These are phyloP conservation scores for Eutrema salsugineum DNA, from an alignment of 441 rosid genomes.

Conservation along the genomic window DNA sequence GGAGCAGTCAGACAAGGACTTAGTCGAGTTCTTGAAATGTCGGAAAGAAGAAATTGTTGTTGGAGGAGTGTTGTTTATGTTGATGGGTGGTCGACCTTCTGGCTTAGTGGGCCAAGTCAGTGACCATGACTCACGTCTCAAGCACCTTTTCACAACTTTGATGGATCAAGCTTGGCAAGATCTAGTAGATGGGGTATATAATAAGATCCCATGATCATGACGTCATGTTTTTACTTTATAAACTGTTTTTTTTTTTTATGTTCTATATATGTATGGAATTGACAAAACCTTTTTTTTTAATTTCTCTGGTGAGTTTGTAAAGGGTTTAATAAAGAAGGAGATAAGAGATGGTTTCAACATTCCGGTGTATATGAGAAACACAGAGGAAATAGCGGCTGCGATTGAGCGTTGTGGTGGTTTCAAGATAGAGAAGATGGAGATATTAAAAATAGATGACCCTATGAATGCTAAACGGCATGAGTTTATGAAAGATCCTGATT, in stretches of 20 bases:
- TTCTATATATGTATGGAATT: neutral
- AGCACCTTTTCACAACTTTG: constrained; percentile 38
- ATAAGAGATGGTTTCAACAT: constrained; percentile 49
- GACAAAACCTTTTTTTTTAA: neutral
- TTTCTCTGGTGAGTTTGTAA: neutral
- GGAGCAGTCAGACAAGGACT: constrained; percentile 43
- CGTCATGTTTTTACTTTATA: neutral
- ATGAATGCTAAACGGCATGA: constrained; percentile 37
- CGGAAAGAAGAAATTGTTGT: constrained; percentile 43
- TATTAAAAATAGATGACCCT: constrained; percentile 36
- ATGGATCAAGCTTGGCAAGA: constrained; percentile 58
- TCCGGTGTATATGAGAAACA: constrained; percentile 47
- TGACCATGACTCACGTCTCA: constrained; percentile 35
- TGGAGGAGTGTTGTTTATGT: constrained; percentile 47
- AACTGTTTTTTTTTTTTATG: neutral
- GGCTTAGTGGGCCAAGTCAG: constrained; percentile 32
- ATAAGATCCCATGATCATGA: neutral
- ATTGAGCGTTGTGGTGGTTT: constrained; percentile 43
- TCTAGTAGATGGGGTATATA: constrained; percentile 39
- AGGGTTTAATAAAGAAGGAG: constrained; percentile 47
- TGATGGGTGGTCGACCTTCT: constrained; percentile 45
- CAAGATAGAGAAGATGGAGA: constrained; percentile 37
- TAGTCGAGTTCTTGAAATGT: constrained; percentile 41
- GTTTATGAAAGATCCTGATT: constrained; percentile 37
- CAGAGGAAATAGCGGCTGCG: constrained; percentile 41